These are phyloP conservation scores for Dacryopinax primogenitus DNA, from an alignment of 768 basidiomycete species.

Conservation along the genomic window DNA sequence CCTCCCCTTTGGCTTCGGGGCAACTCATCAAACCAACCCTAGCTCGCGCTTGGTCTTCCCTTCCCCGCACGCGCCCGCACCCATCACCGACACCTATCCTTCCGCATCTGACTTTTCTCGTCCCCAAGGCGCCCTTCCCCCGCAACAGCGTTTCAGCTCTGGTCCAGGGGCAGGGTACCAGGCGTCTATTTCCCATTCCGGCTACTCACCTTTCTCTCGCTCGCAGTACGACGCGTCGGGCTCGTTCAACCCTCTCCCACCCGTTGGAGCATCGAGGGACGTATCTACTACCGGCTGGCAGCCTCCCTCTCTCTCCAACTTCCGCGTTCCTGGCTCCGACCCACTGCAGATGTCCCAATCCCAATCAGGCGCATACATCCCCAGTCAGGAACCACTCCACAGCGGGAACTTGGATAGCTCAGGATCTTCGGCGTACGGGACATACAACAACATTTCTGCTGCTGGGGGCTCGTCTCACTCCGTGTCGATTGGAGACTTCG, in stretches of 20 bases:
- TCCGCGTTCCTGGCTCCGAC: background rate
- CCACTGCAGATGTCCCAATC: background rate
- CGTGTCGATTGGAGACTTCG: background rate
- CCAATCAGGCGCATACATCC: background rate
- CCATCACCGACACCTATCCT: background rate
- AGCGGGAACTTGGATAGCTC: background rate
- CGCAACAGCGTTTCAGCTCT: background rate
- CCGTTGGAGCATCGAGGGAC: background rate
- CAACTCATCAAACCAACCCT: background rate
- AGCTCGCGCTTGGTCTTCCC: background rate
- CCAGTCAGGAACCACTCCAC: background rate
- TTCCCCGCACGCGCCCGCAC: background rate
- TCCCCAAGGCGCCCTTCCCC: background rate
- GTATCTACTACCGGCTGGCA: background rate
- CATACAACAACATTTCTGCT: background rate
- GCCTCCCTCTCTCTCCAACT: background rate
- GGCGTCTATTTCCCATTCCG: background rate
- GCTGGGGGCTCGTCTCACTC: background rate
- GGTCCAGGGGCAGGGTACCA: background rate
- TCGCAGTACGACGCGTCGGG: background rate
- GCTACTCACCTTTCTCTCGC: too few species aligned
- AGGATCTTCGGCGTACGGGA: background rate
- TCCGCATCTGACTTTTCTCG: background rate
- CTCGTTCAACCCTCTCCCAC: background rate
- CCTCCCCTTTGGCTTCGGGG: background rate